phyloP scores from a whole-genome alignment of 441 rosid genomes.

The Iberis amara region DNA sequence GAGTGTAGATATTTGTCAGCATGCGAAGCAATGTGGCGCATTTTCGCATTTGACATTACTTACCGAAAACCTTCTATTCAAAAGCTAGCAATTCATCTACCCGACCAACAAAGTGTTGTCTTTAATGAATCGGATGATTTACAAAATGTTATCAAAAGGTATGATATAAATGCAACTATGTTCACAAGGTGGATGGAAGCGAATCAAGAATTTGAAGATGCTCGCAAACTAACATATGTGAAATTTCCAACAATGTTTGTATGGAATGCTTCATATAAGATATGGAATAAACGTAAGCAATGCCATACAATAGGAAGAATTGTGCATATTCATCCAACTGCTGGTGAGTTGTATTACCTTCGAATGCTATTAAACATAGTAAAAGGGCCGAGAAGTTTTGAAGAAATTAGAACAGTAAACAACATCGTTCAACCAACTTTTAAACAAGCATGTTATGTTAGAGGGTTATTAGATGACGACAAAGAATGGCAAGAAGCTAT shows the following conservation, averaged over 20 bases:
- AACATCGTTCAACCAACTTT: background rate
- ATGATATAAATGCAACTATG: background rate
- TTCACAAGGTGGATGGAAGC: constrained; percentile 14
- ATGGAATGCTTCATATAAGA: background rate
- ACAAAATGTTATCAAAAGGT: background rate
- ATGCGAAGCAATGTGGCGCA: background rate
- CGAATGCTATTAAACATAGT: background rate
- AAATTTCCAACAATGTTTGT: background rate
- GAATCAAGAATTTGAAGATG: background rate
- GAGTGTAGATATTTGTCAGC: background rate
- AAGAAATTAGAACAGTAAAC: background rate
- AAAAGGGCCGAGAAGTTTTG: background rate
- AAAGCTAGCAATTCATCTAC: constrained; percentile 12
- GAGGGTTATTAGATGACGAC: background rate
- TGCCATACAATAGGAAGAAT: background rate
- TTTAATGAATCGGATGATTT: background rate
- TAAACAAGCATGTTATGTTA: background rate
- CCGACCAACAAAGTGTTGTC: background rate
- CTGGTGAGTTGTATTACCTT: background rate
- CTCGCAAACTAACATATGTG: background rate
- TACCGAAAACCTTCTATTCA: constrained; percentile 4
- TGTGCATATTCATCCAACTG: background rate
- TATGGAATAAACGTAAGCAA: background rate
- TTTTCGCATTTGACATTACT: constrained; percentile 20
- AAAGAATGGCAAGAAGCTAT: background rate